Conservation (phyloP, 1,284 basidiomycete genomes). For the Papiliotrema terrestris region DNA sequence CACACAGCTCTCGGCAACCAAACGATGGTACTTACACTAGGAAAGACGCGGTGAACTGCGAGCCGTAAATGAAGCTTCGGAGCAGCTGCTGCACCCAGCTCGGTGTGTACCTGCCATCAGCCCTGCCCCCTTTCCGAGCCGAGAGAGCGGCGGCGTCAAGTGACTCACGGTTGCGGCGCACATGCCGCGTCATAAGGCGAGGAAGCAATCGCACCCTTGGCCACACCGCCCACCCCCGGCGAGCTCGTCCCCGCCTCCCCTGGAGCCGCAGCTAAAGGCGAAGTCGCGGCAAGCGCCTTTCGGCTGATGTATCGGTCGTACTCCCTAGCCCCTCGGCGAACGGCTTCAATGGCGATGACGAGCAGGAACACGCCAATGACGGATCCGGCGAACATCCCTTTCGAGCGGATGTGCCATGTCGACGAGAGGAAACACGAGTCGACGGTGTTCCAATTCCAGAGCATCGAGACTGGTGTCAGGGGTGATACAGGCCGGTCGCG, state of each 20-base stretch:
- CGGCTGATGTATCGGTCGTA: conserved; percentile 33
- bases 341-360: conserved; percentile 45
- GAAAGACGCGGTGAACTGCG: conserved; percentile 48
- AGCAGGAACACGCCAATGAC: conserved; percentile 50
- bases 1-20: not conserved
- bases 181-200: not conserved
- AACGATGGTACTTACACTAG: conserved; percentile 28
- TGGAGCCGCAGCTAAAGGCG: not conserved
- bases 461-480: conserved; percentile 40
- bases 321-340: conserved; percentile 45
- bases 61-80: conserved; percentile 41
- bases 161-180: not conserved
- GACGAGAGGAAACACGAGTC: conserved; percentile 49
- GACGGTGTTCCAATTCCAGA: conserved; percentile 48
- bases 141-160: not conserved
- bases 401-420: conserved; percentile 44
- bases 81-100: conserved; percentile 44
- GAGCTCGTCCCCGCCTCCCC: not conserved
- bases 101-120: conserved; percentile 25
- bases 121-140: not conserved
- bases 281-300: not conserved
- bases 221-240: not conserved
- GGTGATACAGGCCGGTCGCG: not conserved
- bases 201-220: not conserved
- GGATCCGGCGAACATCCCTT: conserved; percentile 46